Conservation (phyloP, 2,329 filamentous ascomycete genomes). For the Aspergillus persii region DNA sequence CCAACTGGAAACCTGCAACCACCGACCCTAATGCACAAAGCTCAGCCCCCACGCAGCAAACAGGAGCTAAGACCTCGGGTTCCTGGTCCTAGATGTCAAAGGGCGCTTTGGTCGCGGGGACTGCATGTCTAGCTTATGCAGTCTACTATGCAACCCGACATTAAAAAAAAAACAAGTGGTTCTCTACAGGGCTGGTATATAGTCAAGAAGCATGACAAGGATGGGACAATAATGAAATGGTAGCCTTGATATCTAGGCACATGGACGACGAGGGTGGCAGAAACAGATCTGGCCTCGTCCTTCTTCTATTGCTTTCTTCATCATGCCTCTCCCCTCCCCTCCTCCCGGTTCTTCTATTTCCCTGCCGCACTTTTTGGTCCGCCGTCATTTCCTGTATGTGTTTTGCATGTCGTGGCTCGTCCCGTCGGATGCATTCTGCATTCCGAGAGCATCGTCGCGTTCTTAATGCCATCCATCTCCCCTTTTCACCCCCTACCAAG, state of each 20-base stretch:
- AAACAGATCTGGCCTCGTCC: not conserved
- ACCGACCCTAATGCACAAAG: not conserved
- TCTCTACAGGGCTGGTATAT: too few relatives aligned
- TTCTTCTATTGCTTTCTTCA: constrained; percentile 4
- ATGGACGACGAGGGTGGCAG: constrained; percentile 2
- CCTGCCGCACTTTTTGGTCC: not conserved
- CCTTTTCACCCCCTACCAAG: not conserved
- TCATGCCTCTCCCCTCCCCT: not conserved
- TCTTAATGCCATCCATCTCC: not conserved
- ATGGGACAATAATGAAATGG: not conserved
- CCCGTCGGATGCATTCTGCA: not conserved
- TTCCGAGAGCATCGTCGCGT: not conserved
- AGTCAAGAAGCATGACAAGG: not conserved
- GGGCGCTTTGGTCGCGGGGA: not conserved
- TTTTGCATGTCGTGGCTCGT: constrained; percentile 3
- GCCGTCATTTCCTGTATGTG: not conserved
- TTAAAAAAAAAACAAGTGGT: too few relatives aligned
- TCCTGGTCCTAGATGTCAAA: not conserved
- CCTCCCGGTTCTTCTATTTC: not conserved
- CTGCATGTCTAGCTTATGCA: not conserved
- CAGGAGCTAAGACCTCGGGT: not conserved
- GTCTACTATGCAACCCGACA: too few relatives aligned
- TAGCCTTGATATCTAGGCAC: constrained; percentile 4
- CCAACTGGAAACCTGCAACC: not conserved
- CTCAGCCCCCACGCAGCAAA: not conserved